Base-by-base conservation (phyloP, 176 grass and related monocot genomes). In the Aegilops umbellulata region DNA sequence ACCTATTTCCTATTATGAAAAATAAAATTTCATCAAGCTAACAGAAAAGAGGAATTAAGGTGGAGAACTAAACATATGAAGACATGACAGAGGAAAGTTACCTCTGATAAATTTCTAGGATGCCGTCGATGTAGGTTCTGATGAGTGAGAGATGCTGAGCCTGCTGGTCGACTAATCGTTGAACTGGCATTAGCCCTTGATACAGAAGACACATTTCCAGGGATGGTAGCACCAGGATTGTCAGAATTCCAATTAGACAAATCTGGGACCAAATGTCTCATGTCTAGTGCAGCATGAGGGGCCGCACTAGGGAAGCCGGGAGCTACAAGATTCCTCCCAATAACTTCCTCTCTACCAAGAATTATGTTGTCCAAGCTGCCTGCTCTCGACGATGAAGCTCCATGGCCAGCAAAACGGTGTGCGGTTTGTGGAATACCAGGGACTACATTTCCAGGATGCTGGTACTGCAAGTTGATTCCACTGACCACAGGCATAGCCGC, bases 61-160 rank as follows among this genome's bases (percentile, higher is more conserved):
- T 16, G 70, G 63, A 78, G 77, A 80, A 51, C 3, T 22, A 5
- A 77, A 62, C 74, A 55, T 69, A 42, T 53, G 6, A 82, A 76
- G n/a, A 30, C 17, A 27, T 3, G 82, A 73, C 19, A 15, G 32
- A 26, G 5, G 34, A 69, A 85, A 9, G 5, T 53, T 58, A 76
- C 84, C 87, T 89, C 91, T 29, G 88, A 42, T 34, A 93, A 83
- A 67, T 86, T 87, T 72, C 87, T 78, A 61, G 86, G 82, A 83
- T 85, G 85, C 32, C 87, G 91, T 17, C 86, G 47, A 35, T 55
- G 79, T 35, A 88, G 25, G 53, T 85, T 91, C 77, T 83, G 91
- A 51, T 88, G 89, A 83, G 78, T 5, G 36, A 80, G 22, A 88
- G 62, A 89, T 24, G 75, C 31, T 29, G 83, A 64, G 47, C 78